Base-by-base conservation (phyloP, 371 early-diverging fungal species). In the Nosema muscidifuracis region DNA sequence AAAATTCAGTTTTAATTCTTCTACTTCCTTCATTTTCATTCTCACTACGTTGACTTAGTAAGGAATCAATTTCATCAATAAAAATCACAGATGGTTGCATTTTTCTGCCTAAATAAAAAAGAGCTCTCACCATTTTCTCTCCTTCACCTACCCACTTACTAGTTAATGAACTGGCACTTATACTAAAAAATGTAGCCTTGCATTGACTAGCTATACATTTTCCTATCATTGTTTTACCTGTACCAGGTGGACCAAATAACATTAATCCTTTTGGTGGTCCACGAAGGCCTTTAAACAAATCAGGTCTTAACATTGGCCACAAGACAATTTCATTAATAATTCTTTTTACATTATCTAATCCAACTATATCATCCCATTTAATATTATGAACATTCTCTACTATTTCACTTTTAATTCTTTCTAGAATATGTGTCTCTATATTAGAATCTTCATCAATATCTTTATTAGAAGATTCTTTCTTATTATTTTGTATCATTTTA, bases 111-210 rank as follows among this genome's bases (percentile, higher is more conserved):
- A 92, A 88, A 0, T 90, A 89, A 85, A 94, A 94, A 44, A 94
- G 78, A 16, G 91, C 90, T 0, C 92, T 86, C 0, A 89, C 92
- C 90, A 93, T 89, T 81, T 92, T 92, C 69, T 94, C 95, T 38
- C 92, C 92, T 75, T 94, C 94, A 28, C 94, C 94, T 15, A 92
- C 87, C 92, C 92, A 94, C 78, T 93, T 93, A 13, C 90, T 89
- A 0, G 92, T 92, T 38, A 94, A 83, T 7, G 92, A 89, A 10
- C 91, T 89, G 0, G 91, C 87, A 73, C 87, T 87, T 31, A 97
- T 87, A 1, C 90, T 85, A 76, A 96, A 87, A 81, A 96, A 97
- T 50, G 91, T 91, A 18, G 94, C 91, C 1, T 88, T 85, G 0
- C 90, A 89, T 75, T 94, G 92, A 0, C 87, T 87, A 0, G 96